Conservation (phyloP, 2,329 filamentous ascomycete species). For the Venturiaceae sp. region DNA sequence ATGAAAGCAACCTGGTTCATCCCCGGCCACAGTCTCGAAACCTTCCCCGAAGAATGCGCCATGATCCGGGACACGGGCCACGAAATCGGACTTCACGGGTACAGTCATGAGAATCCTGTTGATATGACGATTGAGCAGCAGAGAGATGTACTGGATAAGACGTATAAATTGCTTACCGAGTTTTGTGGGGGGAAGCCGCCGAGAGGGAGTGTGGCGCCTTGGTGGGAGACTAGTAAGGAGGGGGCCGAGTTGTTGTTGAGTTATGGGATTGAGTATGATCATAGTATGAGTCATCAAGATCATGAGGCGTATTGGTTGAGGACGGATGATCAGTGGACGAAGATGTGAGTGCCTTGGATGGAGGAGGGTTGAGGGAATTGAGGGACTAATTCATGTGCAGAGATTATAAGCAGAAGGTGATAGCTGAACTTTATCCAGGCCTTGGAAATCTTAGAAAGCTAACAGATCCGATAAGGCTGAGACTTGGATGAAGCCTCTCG, state of each 20-base stretch:
- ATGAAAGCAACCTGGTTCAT: constrained; percentile 63
- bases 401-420: background rate
- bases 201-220: constrained; percentile 62
- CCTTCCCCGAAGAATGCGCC: constrained; percentile 55
- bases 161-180: constrained; percentile 53
- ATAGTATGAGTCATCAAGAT: constrained; percentile 57
- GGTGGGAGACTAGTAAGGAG: constrained; percentile 63
- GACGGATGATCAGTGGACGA: constrained; percentile 56
- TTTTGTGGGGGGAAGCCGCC: constrained; percentile 56
- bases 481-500: constrained; percentile 58
- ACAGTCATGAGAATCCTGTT: constrained; percentile 63
- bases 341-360: constrained; percentile 32
- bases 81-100: constrained; percentile 59
- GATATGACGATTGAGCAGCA: constrained; percentile 70
- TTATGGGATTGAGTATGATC: constrained; percentile 63
- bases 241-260: constrained; percentile 55
- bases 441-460: background rate
- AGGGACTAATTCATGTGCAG: background rate
- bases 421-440: background rate
- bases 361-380: background rate
- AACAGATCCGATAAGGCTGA: constrained; percentile 53
- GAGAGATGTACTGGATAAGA: constrained; percentile 64
- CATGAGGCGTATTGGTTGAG: constrained; percentile 55
- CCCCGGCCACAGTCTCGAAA: constrained; percentile 49
- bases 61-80: constrained; percentile 53